Conservation (phyloP, 768 basidiomycete species). For the Termitomyces sp. region DNA sequence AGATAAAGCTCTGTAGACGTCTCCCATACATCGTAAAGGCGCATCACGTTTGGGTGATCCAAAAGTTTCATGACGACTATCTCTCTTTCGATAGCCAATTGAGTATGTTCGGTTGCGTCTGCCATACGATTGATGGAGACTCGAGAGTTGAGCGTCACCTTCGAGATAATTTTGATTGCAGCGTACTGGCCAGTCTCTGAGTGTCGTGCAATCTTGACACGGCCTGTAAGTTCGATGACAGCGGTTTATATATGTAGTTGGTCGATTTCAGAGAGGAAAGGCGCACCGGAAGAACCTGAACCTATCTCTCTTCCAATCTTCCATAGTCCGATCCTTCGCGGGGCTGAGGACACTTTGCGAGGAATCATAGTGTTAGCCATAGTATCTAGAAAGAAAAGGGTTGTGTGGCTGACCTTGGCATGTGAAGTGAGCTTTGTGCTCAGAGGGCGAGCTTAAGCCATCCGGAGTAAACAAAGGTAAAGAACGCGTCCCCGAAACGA, state of each 20-base stretch:
- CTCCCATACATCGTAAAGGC: conserved; percentile 96
- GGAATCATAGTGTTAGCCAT: conserved; percentile 25
- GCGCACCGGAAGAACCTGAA: conserved; percentile 67
- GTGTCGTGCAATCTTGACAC: conserved; percentile 85
- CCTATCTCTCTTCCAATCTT: conserved; percentile 83
- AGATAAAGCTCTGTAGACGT: conserved; percentile 84
- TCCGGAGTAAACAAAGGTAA: conserved; percentile 22
- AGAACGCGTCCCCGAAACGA: conserved; percentile 26
- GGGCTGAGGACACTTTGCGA: conserved; percentile 24
- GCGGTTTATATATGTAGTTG: not conserved
- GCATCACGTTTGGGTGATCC: conserved; percentile 92
- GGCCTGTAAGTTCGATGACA: conserved; percentile 43
- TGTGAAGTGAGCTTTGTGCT: not conserved
- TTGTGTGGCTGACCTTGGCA: conserved; percentile 15
- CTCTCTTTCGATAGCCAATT: conserved; percentile 84
- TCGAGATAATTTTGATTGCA: conserved; percentile 92
- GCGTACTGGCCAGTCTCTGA: conserved; percentile 85
- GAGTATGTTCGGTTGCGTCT: conserved; percentile 70
- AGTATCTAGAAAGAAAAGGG: conserved; percentile 6
- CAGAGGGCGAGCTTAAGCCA: not conserved
- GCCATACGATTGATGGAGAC: conserved; percentile 64
- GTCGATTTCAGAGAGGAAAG: not conserved
- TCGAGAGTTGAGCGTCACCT: conserved; percentile 60
- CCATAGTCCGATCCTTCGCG: conserved; percentile 75
- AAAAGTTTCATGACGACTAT: conserved; percentile 98